These are phyloP conservation scores for Parietaria judaica DNA, from an alignment of 306 rosid genomes.

Conservation along the genomic window DNA sequence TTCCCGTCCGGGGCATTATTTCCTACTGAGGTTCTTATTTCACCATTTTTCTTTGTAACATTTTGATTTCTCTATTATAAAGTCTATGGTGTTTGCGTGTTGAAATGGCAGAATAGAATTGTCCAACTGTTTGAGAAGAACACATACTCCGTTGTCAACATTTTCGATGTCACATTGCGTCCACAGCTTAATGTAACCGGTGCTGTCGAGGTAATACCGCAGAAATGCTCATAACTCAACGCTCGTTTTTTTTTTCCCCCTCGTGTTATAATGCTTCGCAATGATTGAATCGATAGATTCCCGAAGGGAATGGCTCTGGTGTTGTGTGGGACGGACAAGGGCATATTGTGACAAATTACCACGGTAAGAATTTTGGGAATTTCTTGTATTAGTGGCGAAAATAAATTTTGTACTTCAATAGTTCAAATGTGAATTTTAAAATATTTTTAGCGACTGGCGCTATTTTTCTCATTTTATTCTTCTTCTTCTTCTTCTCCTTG, in stretches of 20 bases:
- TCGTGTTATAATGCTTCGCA: background rate
- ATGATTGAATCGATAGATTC: conserved; percentile 42
- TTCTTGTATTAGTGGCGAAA: no score
- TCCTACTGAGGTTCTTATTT: conserved; percentile 65
- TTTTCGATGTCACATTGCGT: conserved; percentile 85
- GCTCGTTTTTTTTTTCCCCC: background rate
- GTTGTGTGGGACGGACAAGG: conserved; percentile 93
- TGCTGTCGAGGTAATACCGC: conserved; percentile 68
- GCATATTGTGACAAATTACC: conserved; percentile 91
- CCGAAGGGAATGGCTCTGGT: conserved; percentile 99
- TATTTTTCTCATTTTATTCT: background rate
- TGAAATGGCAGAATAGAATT: conserved; percentile 60
- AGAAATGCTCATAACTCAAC: background rate
- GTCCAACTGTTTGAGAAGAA: conserved; percentile 80
- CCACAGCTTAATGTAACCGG: conserved; percentile 92
- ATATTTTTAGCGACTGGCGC: no score
- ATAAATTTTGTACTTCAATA: no score
- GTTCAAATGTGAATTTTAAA: background rate
- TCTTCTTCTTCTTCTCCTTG: conserved; percentile 19
- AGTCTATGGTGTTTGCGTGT: conserved; percentile 11
- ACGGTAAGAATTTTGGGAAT: conserved; percentile 45
- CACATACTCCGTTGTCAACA: conserved; percentile 88
- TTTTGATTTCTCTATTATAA: background rate
- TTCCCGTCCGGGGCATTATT: conserved; percentile 66
- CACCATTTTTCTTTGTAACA: background rate